Evolutionary conservation across 2,329 filamentous ascomycete genomes (phyloP), one percentile per base, ranked within the genome.

Genomic region (Aspergillus fumigatus): DNA sequence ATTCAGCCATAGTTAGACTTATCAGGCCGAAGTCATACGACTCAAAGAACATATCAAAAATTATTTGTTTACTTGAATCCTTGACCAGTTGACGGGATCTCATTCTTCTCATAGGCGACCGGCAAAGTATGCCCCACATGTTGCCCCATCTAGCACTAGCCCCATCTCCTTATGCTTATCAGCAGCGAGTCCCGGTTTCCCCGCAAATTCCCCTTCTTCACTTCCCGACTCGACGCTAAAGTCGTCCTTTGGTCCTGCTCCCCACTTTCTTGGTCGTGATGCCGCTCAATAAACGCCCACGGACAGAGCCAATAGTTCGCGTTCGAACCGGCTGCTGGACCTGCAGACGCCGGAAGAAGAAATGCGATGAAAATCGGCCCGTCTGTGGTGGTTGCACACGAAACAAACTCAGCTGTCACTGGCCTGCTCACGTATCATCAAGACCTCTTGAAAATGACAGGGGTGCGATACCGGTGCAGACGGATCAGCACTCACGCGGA

Each of bases 361-460:
- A 72, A 58, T 73, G 70, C 48, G 69, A 71, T 26, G 70, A 73
- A 55, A 23, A 50, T 23, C 63, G 66, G 65, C 60, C 78, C 65
- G 50, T 71, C 66, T 64, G 77, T 48, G 62, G 63, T 19, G 67
- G 67, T 32, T 70, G 67, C 40, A 58, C 52, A 48, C 67, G 68
- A 25, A 70, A 70, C 53, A 66, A 69, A 47, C 60, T 70, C 17
- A 55, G 29, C 17, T 70, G 68, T 48, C 58, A 62, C 19, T 70
- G 68, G 68, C 67, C 68, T 9, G 53, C 60, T 17, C 62, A 53
- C 26, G 51, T 67, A 19, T 58, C 63, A 38, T 17, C 32, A 38
- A 38, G 32, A 17, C 32, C 32, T 17, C 5, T 1, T 17, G 32
- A 38, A 7, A 38, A 38, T 17, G 32, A 38, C 32, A 38, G 32